Evolutionary conservation across 148 eudicot species (phyloP).

Genomic region (Rhododendron griersonianum): DNA sequence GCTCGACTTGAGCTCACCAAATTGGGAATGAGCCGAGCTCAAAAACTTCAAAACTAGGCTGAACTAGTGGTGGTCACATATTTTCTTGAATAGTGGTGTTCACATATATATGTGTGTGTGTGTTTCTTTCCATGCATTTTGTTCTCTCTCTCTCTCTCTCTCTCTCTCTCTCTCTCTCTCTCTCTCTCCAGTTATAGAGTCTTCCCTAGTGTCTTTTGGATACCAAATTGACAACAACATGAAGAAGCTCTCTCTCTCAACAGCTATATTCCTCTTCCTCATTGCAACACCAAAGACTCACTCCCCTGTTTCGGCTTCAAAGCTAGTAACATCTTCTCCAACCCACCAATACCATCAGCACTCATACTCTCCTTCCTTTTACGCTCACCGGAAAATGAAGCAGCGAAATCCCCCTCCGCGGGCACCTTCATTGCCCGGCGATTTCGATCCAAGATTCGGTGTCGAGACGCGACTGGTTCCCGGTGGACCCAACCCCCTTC

Average conservation of each 20-base stretch:
- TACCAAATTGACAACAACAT: neutral
- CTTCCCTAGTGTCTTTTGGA: neutral
- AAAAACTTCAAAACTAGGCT: too few relatives aligned
- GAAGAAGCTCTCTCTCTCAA: neutral
- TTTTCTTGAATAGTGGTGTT: too few relatives aligned
- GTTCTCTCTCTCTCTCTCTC: neutral
- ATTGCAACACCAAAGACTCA: neutral
- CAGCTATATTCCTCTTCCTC: slow-evolving; percentile 7
- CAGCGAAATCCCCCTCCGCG: neutral
- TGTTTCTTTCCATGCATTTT: neutral
- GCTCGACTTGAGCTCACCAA: too few relatives aligned
- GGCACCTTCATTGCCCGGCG: neutral
- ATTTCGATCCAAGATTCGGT: neutral
- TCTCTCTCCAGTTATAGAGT: neutral
- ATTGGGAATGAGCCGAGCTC: too few relatives aligned
- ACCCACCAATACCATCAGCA: neutral
- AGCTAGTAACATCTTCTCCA: neutral
- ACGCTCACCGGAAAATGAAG: neutral
- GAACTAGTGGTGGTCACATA: too few relatives aligned
- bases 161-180: too few relatives aligned
- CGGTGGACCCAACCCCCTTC: slow-evolving; percentile 7
- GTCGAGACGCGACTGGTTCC: slow-evolving; percentile 2
- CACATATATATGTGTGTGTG: too few relatives aligned
- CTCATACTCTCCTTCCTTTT: too few relatives aligned
- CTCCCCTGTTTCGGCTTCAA: neutral